Evolutionary conservation across 257 asterid genomes (phyloP), one percentile per base, ranked within the genome.

Genomic region (Solanum sitiens): DNA sequence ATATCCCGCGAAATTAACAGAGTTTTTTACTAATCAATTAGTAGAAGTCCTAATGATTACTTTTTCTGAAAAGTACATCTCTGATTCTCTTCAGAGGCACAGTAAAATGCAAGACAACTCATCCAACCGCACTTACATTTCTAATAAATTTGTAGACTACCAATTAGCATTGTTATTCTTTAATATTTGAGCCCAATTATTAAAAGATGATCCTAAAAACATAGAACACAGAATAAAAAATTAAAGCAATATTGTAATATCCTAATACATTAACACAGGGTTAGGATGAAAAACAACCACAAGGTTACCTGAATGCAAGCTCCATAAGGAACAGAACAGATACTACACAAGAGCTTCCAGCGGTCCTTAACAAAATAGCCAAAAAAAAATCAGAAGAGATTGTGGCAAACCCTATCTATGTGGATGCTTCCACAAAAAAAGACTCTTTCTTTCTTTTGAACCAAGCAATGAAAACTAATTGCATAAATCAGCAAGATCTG

Each of bases 301-400:
- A 88, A 87, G 90, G 83, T 79, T 90, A 97, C 99, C 98, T 96
- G 99, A 89, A 97, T 97, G 87, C 99, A 96, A 50, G 99, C 99
- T 87, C 99, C 99, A 93, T 94, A 94, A 89, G 99, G 86, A 92
- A 97, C 99, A 79, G 91, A 91, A 84, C 99, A 97, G 86, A 96
- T 97, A 94, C 98, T 95, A 84, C 99, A 96, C 33, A 94, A 89
- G 83, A 97, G 97, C 96, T 92, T 97, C 99, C 99, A 97, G 59
- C 99, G 99, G 76, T 95, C 98, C 99, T 97, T 88, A 84, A 92
- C 74, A 86, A 87, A 89, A 86, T 30, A 76, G 53, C 56, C 90
- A 50, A 42, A 82, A 42, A 65, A 82, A 10, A 82, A 20, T 82
- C 45, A 50, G 70, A 32, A 50, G 21, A 50, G 33, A 80, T 32